Percentiles rank a stretch among this genome's conserved stretches.
Evolutionary conservation across 176 grass and related monocot genomes (phyloP).

Genomic region (bread wheat (Triticum aestivum)): DNA sequence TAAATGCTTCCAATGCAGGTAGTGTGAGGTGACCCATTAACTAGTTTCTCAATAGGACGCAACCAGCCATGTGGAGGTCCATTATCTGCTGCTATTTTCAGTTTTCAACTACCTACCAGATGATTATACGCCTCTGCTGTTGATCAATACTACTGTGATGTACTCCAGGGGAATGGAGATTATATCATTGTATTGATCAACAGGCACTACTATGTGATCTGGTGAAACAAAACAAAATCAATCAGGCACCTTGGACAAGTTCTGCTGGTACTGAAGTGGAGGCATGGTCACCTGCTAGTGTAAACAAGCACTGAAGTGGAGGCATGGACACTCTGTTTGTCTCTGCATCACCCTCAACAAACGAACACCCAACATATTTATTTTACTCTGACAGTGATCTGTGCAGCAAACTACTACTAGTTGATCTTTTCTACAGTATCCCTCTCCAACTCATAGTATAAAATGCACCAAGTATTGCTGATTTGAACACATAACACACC

Average conservation of each 20-base stretch:
- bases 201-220: no score
- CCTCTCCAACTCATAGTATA: not conserved
- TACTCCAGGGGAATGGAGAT: no score
- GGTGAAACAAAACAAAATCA: no score
- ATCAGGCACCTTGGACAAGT: no score
- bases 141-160: no score
- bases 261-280: not conserved
- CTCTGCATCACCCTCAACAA: not conserved
- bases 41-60: not conserved
- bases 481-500: not conserved
- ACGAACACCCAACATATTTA: no score
- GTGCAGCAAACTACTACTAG: not conserved
- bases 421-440: not conserved
- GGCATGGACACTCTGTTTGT: not conserved
- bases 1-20: not conserved
- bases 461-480: not conserved
- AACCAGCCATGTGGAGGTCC: conserved; percentile 2
- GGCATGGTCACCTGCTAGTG: not conserved
- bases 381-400: not conserved
- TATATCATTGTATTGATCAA: no score
- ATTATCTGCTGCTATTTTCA: not conserved
- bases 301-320: not conserved
- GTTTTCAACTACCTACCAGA: not conserved
- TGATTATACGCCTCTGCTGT: not conserved
- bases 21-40: not conserved